Conservation (phyloP, 2,329 filamentous ascomycete genomes). For the Anisogramma anomala region DNA sequence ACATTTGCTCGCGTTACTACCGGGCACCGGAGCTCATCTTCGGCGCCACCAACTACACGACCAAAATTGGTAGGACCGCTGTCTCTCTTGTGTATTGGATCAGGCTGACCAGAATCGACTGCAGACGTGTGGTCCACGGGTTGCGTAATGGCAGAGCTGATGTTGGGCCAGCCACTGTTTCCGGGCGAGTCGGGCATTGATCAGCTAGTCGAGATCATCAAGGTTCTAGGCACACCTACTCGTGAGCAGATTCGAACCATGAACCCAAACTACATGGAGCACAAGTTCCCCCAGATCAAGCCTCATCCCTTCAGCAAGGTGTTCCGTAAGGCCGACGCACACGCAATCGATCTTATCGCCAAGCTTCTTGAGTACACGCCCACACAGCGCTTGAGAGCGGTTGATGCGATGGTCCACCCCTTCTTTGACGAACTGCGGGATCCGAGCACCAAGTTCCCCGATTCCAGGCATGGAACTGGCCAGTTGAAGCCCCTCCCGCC, state of each 20-base stretch:
- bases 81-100: not conserved
- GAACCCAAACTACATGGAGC: constrained; percentile 99
- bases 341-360: constrained; percentile 90
- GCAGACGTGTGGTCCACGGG: constrained; percentile 98
- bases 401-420: constrained; percentile 95
- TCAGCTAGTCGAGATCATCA: constrained; percentile 98
- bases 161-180: constrained; percentile 96
- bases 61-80: constrained; percentile 78
- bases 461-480: constrained; percentile 81
- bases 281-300: constrained; percentile 99
- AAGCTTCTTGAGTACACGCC: constrained; percentile 93
- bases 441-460: constrained; percentile 79
- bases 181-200: constrained; percentile 98
- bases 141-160: constrained; percentile 98
- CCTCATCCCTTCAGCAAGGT: constrained; percentile 99
- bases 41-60: constrained; percentile 97
- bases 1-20: constrained; percentile 99
- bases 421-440: constrained; percentile 97
- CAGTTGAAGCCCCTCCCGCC: constrained; percentile 70
- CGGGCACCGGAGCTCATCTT: constrained; percentile 96
- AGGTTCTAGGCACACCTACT: constrained; percentile 91
- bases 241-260: constrained; percentile 98
- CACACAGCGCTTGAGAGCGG: constrained; percentile 81
- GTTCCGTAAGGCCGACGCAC: constrained; percentile 88
- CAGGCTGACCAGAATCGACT: constrained; percentile 1